Base-by-base conservation (phyloP, 2,329 filamentous ascomycete species). In the Beauveria australis region DNA sequence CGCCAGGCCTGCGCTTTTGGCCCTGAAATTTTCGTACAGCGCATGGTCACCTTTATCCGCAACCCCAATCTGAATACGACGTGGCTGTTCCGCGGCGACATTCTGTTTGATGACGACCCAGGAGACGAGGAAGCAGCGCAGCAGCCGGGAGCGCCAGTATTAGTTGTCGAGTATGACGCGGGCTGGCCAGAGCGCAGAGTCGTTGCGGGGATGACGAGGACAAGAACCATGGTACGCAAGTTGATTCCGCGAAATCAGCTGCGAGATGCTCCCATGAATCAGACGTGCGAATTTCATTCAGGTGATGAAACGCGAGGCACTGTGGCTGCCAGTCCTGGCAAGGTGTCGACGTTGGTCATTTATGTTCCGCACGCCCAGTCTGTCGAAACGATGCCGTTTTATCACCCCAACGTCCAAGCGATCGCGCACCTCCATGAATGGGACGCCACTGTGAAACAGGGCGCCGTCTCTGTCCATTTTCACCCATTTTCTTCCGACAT, bases 241-340 rank as follows among this genome's bases (percentile, higher is more conserved):
- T 77, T 97, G 67, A 86, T 97, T 52, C 93, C 93, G 3, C 81
- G 93, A 55, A 96, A 96, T 72, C 84, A 86, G 3, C 80, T 86
- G 59, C 77, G 93, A 28, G 93, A 97, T 72, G 76, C 79, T 22
- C 80, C 88, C 1, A 73, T 97, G 64, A 81, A 91, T 61, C 93
- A 97, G 73, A 96, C 91, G 2, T 96, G 91, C 71, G 81, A 90
- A 60, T 82, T 92, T 64, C 90, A 91, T n/a, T 24, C 43, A 19
- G 55, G 4, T 14, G 65, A 68, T 62, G 69, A 71, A 6, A 67
- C 68, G 18, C 62, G 66, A 43, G 64, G 63, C 46, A 68, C 73
- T 22, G 67, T 12, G 1, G 44, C 30, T 5, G 19, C 19, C 19
- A 14, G 9, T 12, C 12, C 16, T 5, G 26, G 69, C 28, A 66